Conservation (phyloP, 2,329 filamentous ascomycete genomes). For the Clarireedia paspali region DNA sequence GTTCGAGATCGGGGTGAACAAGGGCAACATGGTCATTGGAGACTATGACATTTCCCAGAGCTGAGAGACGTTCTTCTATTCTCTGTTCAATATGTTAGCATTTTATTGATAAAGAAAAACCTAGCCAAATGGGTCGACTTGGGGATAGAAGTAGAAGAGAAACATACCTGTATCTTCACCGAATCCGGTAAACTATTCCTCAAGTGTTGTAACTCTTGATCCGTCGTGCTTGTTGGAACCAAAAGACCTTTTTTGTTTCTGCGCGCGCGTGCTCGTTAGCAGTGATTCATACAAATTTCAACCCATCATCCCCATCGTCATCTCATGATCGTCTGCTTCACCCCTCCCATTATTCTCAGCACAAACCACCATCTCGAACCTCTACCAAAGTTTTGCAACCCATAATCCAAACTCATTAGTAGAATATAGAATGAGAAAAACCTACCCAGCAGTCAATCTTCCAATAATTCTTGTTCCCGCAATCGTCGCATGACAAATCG, state of each 20-base stretch:
- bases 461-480: slow-evolving; percentile 95
- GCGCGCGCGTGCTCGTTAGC: slow-evolving; percentile 10
- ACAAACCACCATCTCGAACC: background rate
- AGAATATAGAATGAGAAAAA: slow-evolving; percentile 6
- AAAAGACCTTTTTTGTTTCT: slow-evolving; percentile 95
- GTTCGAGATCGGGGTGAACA: slow-evolving; percentile 91
- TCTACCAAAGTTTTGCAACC: background rate
- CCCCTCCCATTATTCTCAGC: background rate
- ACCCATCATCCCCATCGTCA: background rate
- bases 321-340: background rate
- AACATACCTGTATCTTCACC: slow-evolving; percentile 64
- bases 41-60: slow-evolving; percentile 94
- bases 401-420: background rate
- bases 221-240: slow-evolving; percentile 90
- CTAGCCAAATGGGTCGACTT: too few species aligned
- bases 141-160: background rate
- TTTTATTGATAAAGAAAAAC: background rate
- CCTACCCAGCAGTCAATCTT: slow-evolving; percentile 82
- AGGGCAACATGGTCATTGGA: slow-evolving; percentile 95
- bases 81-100: slow-evolving; percentile 42
- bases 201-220: slow-evolving; percentile 96
- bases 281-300: background rate
- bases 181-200: slow-evolving; percentile 87
- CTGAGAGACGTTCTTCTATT: slow-evolving; percentile 93
- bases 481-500: slow-evolving; percentile 94